phyloP scores from a whole-genome alignment of 179 eudicot species.

The Dionaea muscipula region DNA sequence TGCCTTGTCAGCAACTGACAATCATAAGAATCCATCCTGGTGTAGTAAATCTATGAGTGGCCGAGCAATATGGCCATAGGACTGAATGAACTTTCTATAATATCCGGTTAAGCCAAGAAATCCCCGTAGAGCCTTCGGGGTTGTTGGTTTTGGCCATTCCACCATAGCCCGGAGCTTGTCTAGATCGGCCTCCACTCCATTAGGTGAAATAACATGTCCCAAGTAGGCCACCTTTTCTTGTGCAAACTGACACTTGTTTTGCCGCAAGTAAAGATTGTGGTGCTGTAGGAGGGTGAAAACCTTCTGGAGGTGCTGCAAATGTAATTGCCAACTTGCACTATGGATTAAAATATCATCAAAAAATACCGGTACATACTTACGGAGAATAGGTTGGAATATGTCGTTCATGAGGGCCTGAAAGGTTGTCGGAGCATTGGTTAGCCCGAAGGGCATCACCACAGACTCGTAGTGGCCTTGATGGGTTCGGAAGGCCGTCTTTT shows the following conservation, averaged over 20 bases:
- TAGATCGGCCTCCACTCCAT: too few relatives aligned
- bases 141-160: too few relatives aligned
- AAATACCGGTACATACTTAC: neutral
- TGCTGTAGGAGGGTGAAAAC: too few relatives aligned
- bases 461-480: neutral
- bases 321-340: neutral
- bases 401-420: neutral
- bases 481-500: neutral
- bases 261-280: too few relatives aligned
- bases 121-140: too few relatives aligned
- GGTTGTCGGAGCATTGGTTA: neutral
- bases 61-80: neutral
- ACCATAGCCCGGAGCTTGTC: too few relatives aligned
- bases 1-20: too few relatives aligned
- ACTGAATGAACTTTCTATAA: slow-evolving; percentile 6
- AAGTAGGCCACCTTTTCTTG: too few relatives aligned
- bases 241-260: too few relatives aligned
- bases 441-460: neutral
- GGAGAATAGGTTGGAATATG: neutral
- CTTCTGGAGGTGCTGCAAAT: neutral
- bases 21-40: too few relatives aligned
- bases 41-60: neutral
- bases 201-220: too few relatives aligned
- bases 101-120: too few relatives aligned
- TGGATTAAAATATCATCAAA: neutral